These are phyloP conservation scores for Pseudogymnoascus sp. DNA, from an alignment of 2,329 filamentous ascomycete genomes.

Conservation along the genomic window DNA sequence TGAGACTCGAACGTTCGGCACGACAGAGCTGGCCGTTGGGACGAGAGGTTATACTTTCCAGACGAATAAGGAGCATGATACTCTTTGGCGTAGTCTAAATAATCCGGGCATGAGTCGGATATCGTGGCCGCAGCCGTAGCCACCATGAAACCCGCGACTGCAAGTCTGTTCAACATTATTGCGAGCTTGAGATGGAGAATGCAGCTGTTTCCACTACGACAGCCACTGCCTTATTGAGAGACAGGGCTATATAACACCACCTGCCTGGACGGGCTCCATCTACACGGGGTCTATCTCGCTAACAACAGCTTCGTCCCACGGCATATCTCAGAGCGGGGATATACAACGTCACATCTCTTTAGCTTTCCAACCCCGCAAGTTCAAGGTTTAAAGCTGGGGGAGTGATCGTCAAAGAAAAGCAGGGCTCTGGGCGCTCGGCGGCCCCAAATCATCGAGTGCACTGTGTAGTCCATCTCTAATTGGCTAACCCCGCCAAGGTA, in stretches of 20 bases:
- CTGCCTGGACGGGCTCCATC: not conserved
- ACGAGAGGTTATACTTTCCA: slow-evolving; percentile 70
- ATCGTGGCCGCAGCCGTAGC: not conserved
- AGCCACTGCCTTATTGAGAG: not conserved
- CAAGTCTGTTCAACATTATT: not conserved
- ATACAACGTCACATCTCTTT: slow-evolving; percentile 5
- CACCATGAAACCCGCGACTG: not conserved
- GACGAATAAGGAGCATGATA: slow-evolving; percentile 63
- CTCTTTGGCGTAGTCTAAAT: slow-evolving; percentile 48
- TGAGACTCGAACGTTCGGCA: slow-evolving; percentile 78
- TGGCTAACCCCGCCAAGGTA: not conserved
- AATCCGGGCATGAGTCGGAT: slow-evolving; percentile 49
- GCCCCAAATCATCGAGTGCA: not conserved
- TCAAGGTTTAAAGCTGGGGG: slow-evolving; percentile 1
- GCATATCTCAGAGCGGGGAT: slow-evolving; percentile 2
- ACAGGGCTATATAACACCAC: slow-evolving; percentile 2
- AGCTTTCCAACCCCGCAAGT: slow-evolving; percentile 1
- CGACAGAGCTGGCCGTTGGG: slow-evolving; percentile 63
- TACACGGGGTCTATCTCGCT: not conserved
- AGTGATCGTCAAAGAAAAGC: not conserved
- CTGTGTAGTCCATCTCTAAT: not conserved
- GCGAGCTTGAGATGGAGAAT: not conserved
- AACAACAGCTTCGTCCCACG: not conserved
- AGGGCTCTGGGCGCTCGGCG: not conserved
- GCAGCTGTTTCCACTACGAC: not conserved